phyloP scores from a whole-genome alignment of 2,329 filamentous ascomycete species.

The Chrysoporthe deuterocubensis region DNA sequence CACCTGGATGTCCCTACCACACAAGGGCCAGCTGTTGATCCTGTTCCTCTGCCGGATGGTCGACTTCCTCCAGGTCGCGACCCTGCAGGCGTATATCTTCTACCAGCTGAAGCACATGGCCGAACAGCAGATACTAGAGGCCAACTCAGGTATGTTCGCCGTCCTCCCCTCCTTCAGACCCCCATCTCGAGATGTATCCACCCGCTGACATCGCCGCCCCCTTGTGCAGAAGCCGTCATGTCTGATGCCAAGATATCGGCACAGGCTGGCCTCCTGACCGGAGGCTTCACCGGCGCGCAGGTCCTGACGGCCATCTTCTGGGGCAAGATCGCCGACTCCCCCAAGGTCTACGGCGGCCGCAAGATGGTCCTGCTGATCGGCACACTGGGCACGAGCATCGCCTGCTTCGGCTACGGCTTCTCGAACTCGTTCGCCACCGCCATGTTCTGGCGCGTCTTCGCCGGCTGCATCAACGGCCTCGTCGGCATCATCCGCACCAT shows the following conservation, averaged over 20 bases:
- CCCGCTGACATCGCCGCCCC: no score
- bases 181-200: no score
- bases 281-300: conserved; percentile 73
- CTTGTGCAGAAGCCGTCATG: conserved; percentile 44
- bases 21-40: conserved; percentile 72
- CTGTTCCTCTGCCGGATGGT: conserved; percentile 72
- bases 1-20: conserved; percentile 71
- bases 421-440: conserved; percentile 67
- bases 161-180: not conserved
- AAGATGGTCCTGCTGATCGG: conserved; percentile 75
- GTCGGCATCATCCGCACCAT: conserved; percentile 55
- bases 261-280: conserved; percentile 72
- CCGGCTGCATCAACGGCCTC: conserved; percentile 59
- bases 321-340: conserved; percentile 67
- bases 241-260: conserved; percentile 62
- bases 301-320: conserved; percentile 75
- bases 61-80: conserved; percentile 74
- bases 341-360: conserved; percentile 56
- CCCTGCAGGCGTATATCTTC: conserved; percentile 72
- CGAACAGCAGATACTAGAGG: conserved; percentile 20
- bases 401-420: conserved; percentile 74
- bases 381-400: conserved; percentile 67
- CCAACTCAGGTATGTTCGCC: conserved; percentile 25
- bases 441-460: conserved; percentile 67
- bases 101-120: conserved; percentile 72